Evolutionary conservation across 2,329 filamentous ascomycete genomes (phyloP), one percentile per base, ranked within the genome.

Genomic region (Venturia carpophila): DNA sequence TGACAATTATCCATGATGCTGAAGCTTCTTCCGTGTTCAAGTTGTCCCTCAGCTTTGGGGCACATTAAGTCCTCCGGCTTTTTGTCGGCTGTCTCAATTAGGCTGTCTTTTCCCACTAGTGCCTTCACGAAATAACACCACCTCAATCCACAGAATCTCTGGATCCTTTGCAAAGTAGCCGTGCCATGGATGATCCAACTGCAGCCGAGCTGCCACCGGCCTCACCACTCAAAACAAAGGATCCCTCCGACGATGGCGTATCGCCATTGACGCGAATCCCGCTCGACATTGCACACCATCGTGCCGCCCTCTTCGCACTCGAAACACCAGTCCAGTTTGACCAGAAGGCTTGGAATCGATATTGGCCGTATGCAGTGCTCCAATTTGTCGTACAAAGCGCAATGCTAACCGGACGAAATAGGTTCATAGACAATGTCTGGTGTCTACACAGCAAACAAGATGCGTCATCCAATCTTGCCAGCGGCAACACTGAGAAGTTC

Each of bases 351-450:
- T 71, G 67, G 68, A 64, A 67, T 17, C 49, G 58, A 13, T 71
- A 68, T 67, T 70, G 69, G 69, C 68, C 69, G 34, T 71, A 63
- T 19, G 58, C 34, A 6, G 5, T 27, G 13, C 1, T 37, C 27
- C 17, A 5, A 9, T 17, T 63, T 55, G 34, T 55, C 47, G 21
- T 27, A 21, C 21, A 34, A 43, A 45, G 24, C 4, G 39, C 24
- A 13, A 15, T 45, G 19, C 63, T 64, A 21, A 64, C 34, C 9
- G 30, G 11, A 64, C 11, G 37, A 13, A 21, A 30, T 24, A 65
- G 64, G 17, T 65, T 65, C 66, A 67, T 71, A 41, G 69, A 71
- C 56, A 70, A 71, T 62, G 65, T 70, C 21, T 70, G 68, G 69
- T 70, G 68, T 56, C n/a, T 68, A 24, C 68, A 70, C 47, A 67